Base-by-base conservation (phyloP, 257 asterid genomes). In the Knoxia roxburghii region DNA sequence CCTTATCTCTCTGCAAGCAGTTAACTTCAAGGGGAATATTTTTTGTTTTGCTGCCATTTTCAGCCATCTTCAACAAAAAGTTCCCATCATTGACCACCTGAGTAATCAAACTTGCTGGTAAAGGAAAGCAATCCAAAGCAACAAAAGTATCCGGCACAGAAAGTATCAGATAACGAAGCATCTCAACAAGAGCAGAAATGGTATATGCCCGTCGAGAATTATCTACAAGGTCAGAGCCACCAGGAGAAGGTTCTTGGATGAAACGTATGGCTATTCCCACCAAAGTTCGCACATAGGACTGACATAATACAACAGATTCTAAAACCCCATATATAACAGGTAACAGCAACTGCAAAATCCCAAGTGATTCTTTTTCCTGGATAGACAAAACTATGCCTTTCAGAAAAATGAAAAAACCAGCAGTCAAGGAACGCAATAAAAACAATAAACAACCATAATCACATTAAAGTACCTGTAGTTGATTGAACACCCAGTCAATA, bases 141-240 rank as follows among this genome's bases (percentile, higher is more conserved):
- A 95, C 96, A 81, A 95, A 91, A 61, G 98, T 87, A 81, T 95
- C 98, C 45, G 99, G 99, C 48, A 91, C 98, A 60, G 95, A 85
- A 71, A 88, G 81, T 77, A 95, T 81, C 70, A 95, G 79, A 80
- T 90, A 95, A 51, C 96, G 96, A 77, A 95, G 90, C 98, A 91
- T 89, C 89, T 95, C 99, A 75, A 84, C 89, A 79, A 95, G 95
- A 82, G 99, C 98, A 59, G 97, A 83, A 51, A 76, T 85, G 9
- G 96, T 88, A 73, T 95, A 95, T 27, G 99, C 98, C 78, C 87
- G 86, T 57, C 97, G 85, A 43, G 99, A 95, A 83, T 91, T 90
- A 65, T 89, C 89, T 53, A 91, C 96, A 64, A 89, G 99, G 82
- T 95, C 96, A 70, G 98, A 87, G 71, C 99, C 96, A 70, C 98